Evolutionary conservation across 441 rosid genomes (phyloP), one percentile per base, ranked within the genome.

Genomic region (Biscutella laevigata): DNA sequence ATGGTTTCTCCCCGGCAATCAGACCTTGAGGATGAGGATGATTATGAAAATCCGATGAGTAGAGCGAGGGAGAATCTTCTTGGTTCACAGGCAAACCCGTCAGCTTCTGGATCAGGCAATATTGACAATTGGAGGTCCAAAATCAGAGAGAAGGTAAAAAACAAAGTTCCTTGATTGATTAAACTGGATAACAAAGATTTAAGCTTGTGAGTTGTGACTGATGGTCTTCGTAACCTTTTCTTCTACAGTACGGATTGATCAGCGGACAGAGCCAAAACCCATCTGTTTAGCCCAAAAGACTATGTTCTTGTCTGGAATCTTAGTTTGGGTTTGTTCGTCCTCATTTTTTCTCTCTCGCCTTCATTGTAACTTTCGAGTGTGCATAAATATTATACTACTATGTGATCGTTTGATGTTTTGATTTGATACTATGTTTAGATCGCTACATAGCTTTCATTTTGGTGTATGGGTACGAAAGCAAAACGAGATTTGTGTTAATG

Each of bases 121-220:
- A 62, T 35, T 37, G 75, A 67, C 7, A 53, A 38, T 53, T 87
- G 86, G 95, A 83, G 85, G 65, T 73, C 77, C 42, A 71, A 80
- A 35, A 78, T 84, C 35, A 79, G 88, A 62, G 95, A 83, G 58
- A 87, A 80, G 95, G 96, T 91, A 46, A 52, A 58, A 12, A 16
- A 1, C 46, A 30, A 54, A 59, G 48, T 12, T 39, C 29, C 32
- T 34, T 26, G 2, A 6, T 49, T 10, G 10, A 14, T 13, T 57
- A 4, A 56, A 58, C 53, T 5, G 14, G 29, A 53, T 40, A 53
- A 28, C 6, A 7, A 41, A 29, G 39, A 20, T 26, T 26, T n/a
- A 54, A 32, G 25, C 46, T 42, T 50, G 20, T 27, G n/a, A 26
- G n/a, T n/a, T n/a, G n/a, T n/a, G n/a, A n/a, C 7, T 34, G 5